These are phyloP conservation scores for Tetragonia tetragonoides DNA, from an alignment of 148 eudicot species.

Conservation along the genomic window DNA sequence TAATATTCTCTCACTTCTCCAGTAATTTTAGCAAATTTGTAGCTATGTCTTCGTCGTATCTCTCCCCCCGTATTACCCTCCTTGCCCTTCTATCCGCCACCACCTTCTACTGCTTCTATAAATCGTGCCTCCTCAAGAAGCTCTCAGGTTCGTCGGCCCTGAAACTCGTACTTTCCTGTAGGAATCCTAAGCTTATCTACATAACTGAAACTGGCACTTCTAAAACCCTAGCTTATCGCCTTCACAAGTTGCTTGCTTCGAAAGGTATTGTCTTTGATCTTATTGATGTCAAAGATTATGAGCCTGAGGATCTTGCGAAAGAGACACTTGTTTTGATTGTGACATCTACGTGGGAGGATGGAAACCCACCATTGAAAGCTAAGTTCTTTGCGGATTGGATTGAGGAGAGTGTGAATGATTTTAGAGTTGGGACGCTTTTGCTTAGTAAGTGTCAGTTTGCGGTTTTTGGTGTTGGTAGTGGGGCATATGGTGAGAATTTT, in stretches of 20 bases:
- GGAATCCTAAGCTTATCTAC: conserved; percentile 61
- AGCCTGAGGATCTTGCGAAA: conserved; percentile 76
- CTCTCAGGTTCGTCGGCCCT: conserved; percentile 19
- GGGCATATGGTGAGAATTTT: conserved; percentile 60
- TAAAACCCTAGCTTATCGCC: conserved; percentile 76
- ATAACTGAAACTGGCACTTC: conserved; percentile 72
- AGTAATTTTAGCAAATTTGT: background rate
- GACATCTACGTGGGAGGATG: conserved; percentile 84
- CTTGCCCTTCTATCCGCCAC: conserved; percentile 80
- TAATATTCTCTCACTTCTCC: background rate
- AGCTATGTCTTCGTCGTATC: background rate
- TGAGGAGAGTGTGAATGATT: conserved; percentile 78
- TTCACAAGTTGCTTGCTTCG: conserved; percentile 41
- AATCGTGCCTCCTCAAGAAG: conserved; percentile 60
- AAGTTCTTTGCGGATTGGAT: conserved; percentile 74
- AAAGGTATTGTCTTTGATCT: conserved; percentile 51
- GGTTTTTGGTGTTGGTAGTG: conserved; percentile 84
- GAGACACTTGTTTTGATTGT: conserved; percentile 65
- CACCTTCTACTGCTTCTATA: conserved; percentile 76
- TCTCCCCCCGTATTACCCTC: conserved; percentile 56
- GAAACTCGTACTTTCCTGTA: conserved; percentile 16
- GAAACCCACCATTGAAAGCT: conserved; percentile 60
- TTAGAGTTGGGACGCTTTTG: conserved; percentile 71
- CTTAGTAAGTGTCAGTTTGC: conserved; percentile 55
- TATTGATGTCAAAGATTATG: conserved; percentile 61